A percentile compares a stretch with the other conserved stretches of the same genome.
Evolutionary conservation across 345 rosid genomes (phyloP).

Genomic region (Crucihimalaya himalaica): DNA sequence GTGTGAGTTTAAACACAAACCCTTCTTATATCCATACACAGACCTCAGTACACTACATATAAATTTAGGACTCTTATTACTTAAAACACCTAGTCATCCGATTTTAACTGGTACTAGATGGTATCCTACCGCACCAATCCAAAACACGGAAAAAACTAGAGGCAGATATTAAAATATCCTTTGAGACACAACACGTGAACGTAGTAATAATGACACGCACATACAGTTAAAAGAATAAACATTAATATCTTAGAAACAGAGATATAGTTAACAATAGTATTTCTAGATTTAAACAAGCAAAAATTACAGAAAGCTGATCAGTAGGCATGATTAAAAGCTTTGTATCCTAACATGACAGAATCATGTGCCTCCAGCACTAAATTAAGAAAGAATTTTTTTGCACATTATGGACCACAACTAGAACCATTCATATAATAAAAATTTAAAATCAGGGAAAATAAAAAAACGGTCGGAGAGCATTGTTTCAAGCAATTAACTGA

Average conservation of each 20-base stretch:
- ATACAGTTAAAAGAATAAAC: neutral
- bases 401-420: conserved; percentile 22
- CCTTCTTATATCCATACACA: neutral
- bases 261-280: conserved; percentile 15
- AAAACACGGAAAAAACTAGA: neutral
- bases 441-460: neutral
- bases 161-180: neutral
- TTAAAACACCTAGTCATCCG: neutral
- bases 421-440: neutral
- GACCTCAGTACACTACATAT: neutral
- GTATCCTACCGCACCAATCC: neutral
- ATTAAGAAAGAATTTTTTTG: neutral
- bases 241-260: conserved; percentile 9
- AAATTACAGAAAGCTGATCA: neutral
- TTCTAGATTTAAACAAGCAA: neutral
- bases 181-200: conserved; percentile 31
- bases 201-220: conserved; percentile 29
- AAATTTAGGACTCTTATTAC: neutral
- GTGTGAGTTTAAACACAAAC: conserved; percentile 8
- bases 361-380: conserved; percentile 36
- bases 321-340: neutral
- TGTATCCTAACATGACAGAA: conserved; percentile 29
- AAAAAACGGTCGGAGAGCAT: neutral
- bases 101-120: neutral
- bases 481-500: neutral